Base-by-base conservation (phyloP, 192 early-diverging fungal genomes). In the Mortierella alpina region DNA sequence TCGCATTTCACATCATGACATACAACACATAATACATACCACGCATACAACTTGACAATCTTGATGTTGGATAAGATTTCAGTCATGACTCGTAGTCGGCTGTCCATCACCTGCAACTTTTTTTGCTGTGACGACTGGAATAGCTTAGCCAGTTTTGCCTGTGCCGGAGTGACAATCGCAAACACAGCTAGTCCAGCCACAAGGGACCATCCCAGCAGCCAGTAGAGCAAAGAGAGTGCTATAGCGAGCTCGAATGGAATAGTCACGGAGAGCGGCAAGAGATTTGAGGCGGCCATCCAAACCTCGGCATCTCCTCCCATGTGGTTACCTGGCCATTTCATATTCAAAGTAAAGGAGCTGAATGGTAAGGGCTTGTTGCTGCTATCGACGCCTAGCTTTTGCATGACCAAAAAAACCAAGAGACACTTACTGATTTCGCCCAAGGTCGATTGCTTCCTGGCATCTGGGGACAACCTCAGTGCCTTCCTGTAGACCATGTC, bases 401-500 rank as follows among this genome's bases (percentile, higher is more conserved):
- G 31, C 31, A 31, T 31, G 31, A 3, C 31, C 31, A 3, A 31
- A 3, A 31, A 31, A 31, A 3, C 23, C 3, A 41, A 7, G 6
- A 13, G 20, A 11, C 7, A 59, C 71, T 5, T 65, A 55, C 64
- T 80, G 42, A 80, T 63, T 45, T 80, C 77, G 7, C 77, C 77
- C 10, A 80, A 42, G 9, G 77, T 80, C 9, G 69, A 68, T 40
- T 72, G 62, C 18, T 39, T 64, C 23, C 77, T 72, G 5, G 77
- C 64, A 11, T 17, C 40, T 10, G 89, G 93, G 8, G 93, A 95
- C 20, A 98, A 88, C 5, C 83, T 59, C 56, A 98, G 42, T 17
- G 93, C 85, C 83, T 96, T 97, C 41, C 84, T 84, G 81, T 96
- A 97, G 41, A 97, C 90, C 49, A 92, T 90, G 0, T 93, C 86